Evolutionary conservation across 352 stramenopile genomes (phyloP), one percentile per base, ranked within the genome.

Genomic region (Phytophthora crassamura): DNA sequence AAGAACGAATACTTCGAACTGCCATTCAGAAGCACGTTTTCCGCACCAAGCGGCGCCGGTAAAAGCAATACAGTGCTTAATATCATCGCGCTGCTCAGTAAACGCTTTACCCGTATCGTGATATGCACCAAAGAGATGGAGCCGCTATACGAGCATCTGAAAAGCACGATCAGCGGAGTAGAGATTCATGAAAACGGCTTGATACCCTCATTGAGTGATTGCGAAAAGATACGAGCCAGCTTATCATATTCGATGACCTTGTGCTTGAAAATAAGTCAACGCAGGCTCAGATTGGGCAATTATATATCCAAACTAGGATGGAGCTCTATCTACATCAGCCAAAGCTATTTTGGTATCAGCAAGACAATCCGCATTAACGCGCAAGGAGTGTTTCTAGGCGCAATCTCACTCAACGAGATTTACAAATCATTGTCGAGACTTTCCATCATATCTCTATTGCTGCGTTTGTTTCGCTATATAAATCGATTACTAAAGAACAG

Each of bases 111-210:
- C 15, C n/a, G 57, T 20, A 58, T 68, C 3, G 16, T 56, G 2
- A 68, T 68, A 15, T 50, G 16, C 11, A 68, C 59, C 9, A 68
- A 68, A 14, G 40, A 32, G 5, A 68, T 57, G 32, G 59, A 68
- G 15, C 38, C 35, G 16, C 14, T 61, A 12, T 68, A 68, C 22
- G 59, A 68, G 43, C 59, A 62, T 47, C 51, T 68, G 0, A 68
- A 68, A 56, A 33, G 56, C 0, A 62, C 51, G 18, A 62, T 68
- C 32, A 36, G 50, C 18, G 47, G 47, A 16, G 58, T 66, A 9
- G 39, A 66, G 14, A 35, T 66, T 7, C 12, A 48, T 35, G 58
- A 66, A 53, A 14, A 55, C 3, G 58, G 58, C 5, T 10, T 43
- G 4, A 34, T 59, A 42, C 40, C 40, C 30, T n/a, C 39, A 41